phyloP scores from a whole-genome alignment of 768 basidiomycete genomes.

The Cystofilobasidium macerans region DNA sequence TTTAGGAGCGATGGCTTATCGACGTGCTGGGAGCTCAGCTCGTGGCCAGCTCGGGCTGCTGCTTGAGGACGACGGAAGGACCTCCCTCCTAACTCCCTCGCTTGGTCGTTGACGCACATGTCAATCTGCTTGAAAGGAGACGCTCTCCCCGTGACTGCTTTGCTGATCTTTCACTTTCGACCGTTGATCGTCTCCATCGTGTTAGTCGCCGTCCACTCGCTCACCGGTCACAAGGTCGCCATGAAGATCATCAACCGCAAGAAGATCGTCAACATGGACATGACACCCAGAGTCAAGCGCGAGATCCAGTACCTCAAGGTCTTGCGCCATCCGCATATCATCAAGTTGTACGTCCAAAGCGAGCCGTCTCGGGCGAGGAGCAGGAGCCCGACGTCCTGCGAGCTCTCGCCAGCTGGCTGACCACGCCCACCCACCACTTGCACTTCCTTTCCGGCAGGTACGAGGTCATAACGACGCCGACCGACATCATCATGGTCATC shows the following conservation, averaged over 20 bases:
- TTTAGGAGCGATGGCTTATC: no score
- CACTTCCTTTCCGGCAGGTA: slow-evolving; percentile 35
- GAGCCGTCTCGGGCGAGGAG: background rate
- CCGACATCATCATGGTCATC: slow-evolving; percentile 95
- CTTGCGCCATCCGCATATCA: slow-evolving; percentile 88
- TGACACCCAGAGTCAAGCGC: slow-evolving; percentile 78
- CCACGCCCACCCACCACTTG: background rate
- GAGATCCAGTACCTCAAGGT: slow-evolving; percentile 96
- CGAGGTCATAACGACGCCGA: slow-evolving; percentile 72
- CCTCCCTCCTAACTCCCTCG: no score
- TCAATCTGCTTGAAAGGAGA: background rate
- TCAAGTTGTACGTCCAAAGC: slow-evolving; percentile 63
- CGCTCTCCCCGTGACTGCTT: background rate
- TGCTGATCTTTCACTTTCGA: background rate
- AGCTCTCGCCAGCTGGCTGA: no score
- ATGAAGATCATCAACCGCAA: slow-evolving; percentile 97
- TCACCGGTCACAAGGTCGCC: slow-evolving; percentile 90
- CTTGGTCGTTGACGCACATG: no score
- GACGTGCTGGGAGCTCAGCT: no score
- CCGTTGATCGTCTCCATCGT: background rate
- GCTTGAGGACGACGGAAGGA: no score
- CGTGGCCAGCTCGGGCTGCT: no score
- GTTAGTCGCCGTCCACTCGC: slow-evolving; percentile 80
- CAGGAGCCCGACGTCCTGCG: no score
- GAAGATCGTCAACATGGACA: slow-evolving; percentile 80